Percentiles rank a stretch among this genome's conserved stretches.
Evolutionary conservation across 1,284 basidiomycete species (phyloP).

Genomic region (Crepidotus sp.): DNA sequence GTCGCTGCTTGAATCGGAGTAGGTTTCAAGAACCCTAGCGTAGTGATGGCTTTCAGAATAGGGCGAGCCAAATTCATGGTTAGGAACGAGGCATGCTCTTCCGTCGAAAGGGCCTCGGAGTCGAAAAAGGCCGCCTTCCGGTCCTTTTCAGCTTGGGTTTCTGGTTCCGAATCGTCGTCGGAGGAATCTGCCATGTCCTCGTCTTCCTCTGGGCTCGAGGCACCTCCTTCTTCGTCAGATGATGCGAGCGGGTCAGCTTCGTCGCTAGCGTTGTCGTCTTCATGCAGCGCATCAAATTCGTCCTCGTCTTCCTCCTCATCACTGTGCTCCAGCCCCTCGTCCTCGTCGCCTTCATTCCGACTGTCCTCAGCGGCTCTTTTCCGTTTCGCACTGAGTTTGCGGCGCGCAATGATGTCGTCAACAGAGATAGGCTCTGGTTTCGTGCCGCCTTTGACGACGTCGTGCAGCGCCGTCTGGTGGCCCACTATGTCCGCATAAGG

Average conservation of each 20-base stretch:
- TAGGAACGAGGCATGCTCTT: conserved; percentile 62
- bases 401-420: conserved; percentile 82
- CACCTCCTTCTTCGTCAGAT: conserved; percentile 33
- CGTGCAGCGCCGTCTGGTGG: conserved; percentile 32
- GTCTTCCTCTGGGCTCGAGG: conserved; percentile 32
- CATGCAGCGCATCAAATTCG: conserved; percentile 19
- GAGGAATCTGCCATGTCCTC: conserved; percentile 30
- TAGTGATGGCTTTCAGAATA: conserved; percentile 77
- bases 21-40: conserved; percentile 75
- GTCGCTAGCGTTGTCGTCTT: conserved; percentile 25
- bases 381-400: conserved; percentile 48
- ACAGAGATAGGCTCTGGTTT: conserved; percentile 78
- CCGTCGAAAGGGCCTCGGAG: conserved; percentile 39
- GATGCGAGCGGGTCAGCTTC: conserved; percentile 38
- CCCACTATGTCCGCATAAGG: conserved; percentile 50
- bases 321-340: conserved; percentile 26
- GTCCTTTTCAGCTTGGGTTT: conserved; percentile 65
- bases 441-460: conserved; percentile 52
- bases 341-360: conserved; percentile 30
- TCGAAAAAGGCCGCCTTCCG: conserved; percentile 85
- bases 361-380: conserved; percentile 41
- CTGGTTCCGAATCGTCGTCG: conserved; percentile 49
- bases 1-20: conserved; percentile 94
- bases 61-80: conserved; percentile 87
- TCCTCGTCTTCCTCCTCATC: conserved; percentile 27